These are phyloP conservation scores for Huntiella abstrusa DNA, from an alignment of 2,329 filamentous ascomycete genomes.

Conservation along the genomic window DNA sequence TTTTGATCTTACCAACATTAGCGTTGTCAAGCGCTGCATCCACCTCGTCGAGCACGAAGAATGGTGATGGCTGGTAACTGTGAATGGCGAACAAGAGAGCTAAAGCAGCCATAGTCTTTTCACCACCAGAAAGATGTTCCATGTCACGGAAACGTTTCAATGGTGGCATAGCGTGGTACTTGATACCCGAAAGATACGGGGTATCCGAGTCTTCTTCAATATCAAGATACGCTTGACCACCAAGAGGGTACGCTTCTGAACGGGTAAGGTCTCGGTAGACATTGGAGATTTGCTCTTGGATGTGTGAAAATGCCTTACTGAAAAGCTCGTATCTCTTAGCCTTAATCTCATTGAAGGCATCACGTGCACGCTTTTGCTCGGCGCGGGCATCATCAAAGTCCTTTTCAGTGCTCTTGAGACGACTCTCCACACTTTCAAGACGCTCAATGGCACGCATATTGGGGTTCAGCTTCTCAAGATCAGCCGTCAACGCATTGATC, in stretches of 20 bases:
- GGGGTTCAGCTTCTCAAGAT: constrained; percentile 86
- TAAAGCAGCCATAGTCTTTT: constrained; percentile 96
- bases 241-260: constrained; percentile 78
- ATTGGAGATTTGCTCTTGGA: constrained; percentile 79
- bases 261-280: constrained; percentile 94
- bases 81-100: constrained; percentile 95
- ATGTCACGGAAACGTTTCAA: constrained; percentile 97
- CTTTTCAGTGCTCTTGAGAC: constrained; percentile 66
- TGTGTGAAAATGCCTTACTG: constrained; percentile 87
- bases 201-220: constrained; percentile 89
- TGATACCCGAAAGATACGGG: constrained; percentile 86
- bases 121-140: constrained; percentile 91
- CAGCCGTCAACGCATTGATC: constrained; percentile 52
- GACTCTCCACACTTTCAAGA: constrained; percentile 65
- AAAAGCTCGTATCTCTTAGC: constrained; percentile 74
- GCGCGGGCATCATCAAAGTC: constrained; percentile 76
- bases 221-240: constrained; percentile 74
- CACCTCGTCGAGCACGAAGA: constrained; percentile 96
- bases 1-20: constrained; percentile 88
- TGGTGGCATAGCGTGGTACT: constrained; percentile 97
- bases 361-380: constrained; percentile 53
- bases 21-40: constrained; percentile 96
- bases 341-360: constrained; percentile 70
- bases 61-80: constrained; percentile 84
- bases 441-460: constrained; percentile 94